Base-by-base conservation (phyloP, 129 eudicot species). In the carrot (Daucus carota) region DNA sequence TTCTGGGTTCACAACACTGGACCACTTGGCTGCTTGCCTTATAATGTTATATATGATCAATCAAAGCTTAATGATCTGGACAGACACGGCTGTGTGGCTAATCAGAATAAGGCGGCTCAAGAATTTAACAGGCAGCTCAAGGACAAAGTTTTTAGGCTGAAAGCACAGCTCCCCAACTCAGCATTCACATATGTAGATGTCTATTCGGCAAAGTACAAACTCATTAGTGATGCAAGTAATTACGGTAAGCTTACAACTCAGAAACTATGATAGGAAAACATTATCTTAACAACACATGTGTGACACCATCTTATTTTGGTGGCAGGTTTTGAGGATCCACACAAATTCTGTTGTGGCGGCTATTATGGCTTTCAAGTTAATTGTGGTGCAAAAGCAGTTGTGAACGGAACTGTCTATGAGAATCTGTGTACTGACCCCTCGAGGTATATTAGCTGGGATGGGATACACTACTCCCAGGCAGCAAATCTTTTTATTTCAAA, bases 81-180 rank as follows among this genome's bases (percentile, higher is more conserved):
- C 62, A 36, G 41, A 32, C 34, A 42, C 31, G 88, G 88, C 18
- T 82, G 88, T 54, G 76, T 82, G 10, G 67, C 70, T 47, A 73
- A 81, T 42, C 73, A 46, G 18, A 85, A 85, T 69, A 63, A 79
- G 63, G 88, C 80, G 69, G 81, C 81, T 79, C 77, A 57, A 33
- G 88, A 85, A 33, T 85, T 85, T 77, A 85, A 85, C 79, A 79
- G 38, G 59, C 88, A 75, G 70, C 88, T 85, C n/a, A 79, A 81
- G 62, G 41, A 75, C 11, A 75, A 28, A 77, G 70, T 85, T 17
- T 43, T 42, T 41, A 43, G 32, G 47, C 79, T 81, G 18, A 73
- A 68, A 54, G 66, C 60, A 68, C 77, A 73, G 33, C 83, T 85
- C 40, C 70, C 24, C 20, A 46, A 68, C 6, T 70, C 86, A 48